These are phyloP conservation scores for Lentinula detonsa DNA, from an alignment of 768 basidiomycete genomes.

Conservation along the genomic window DNA sequence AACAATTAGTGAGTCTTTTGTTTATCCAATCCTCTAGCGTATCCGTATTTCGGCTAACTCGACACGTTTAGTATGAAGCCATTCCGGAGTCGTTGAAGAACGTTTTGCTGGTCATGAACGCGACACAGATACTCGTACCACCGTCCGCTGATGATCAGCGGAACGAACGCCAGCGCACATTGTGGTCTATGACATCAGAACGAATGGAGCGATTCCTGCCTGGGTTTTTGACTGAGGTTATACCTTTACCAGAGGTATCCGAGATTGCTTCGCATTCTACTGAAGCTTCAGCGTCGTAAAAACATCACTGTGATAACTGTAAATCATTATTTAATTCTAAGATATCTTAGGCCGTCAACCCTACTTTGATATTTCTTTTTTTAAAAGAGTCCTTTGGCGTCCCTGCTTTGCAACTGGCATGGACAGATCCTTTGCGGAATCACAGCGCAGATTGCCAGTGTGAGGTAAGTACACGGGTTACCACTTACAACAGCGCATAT, in stretches of 20 bases:
- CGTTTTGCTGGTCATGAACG: conserved; percentile 93
- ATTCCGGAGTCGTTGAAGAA: conserved; percentile 97
- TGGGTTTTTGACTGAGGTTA: conserved; percentile 74
- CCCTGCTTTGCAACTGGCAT: too few species aligned
- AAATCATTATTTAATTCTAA: neutral
- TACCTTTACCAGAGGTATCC: conserved; percentile 32
- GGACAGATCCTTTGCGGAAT: too few species aligned
- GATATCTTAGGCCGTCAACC: too few species aligned
- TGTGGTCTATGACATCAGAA: conserved; percentile 85
- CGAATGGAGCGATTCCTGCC: conserved; percentile 90
- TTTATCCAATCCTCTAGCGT: neutral
- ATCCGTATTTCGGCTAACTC: neutral
- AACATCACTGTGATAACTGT: neutral
- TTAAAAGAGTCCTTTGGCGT: too few species aligned
- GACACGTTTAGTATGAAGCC: conserved; percentile 70
- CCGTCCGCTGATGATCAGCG: conserved; percentile 44
- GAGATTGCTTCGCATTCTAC: conserved; percentile 10
- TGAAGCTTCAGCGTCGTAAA: neutral
- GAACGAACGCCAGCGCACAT: conserved; percentile 53
- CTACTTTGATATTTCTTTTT: too few species aligned
- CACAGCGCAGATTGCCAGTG: too few species aligned
- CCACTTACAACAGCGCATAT: too few species aligned
- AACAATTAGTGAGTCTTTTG: conserved; percentile 67
- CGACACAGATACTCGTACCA: conserved; percentile 76
- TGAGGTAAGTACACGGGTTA: too few species aligned